Base-by-base conservation (phyloP, 352 stramenopile genomes). In the Pythium myriotylum region DNA sequence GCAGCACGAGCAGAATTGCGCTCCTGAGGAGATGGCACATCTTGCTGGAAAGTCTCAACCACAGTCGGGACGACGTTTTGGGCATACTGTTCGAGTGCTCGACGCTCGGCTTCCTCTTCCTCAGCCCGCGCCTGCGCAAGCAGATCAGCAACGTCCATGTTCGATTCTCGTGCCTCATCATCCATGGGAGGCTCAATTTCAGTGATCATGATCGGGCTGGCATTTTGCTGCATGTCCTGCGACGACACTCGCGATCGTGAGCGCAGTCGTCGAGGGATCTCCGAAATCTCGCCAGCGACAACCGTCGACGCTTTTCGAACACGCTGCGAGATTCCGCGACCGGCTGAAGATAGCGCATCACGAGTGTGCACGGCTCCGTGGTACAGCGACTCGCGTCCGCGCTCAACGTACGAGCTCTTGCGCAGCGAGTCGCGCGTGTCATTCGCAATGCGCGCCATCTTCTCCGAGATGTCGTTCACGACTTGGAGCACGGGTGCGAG, bases 351-450 rank as follows among this genome's bases (percentile, higher is more conserved):
- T 16, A 89, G 61, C 41, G 80, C 48, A 7, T 72, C 74, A 3
- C 70, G 62, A 39, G 82, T 91, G 41, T 85, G 76, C 3, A 66
- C 68, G 2, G 77, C 80, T 12, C 78, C 84, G 19, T 63, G 40
- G 41, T 66, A 71, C 0, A 92, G 59, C 51, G 83, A 87, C 32
- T 83, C 80, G 26, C 83, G 77, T 0, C 83, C 74, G 12, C 77
- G 73, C 29, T 74, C 73, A 10, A 89, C 56, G 37, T 72, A 77
- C 32, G 52, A 59, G 49, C 63, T 73, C 33, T 69, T 67, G 40
- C 60, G 54, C 16, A 81, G 24, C 23, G 49, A 73, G 16, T 73
- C 56, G 6, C 60, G 54, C 20, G 69, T 76, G 23, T 67, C 59
- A 6, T 17, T 53, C 5, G 82, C 77, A n/a, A 88, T 22, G 0